Evolutionary conservation across 495 filamentous ascomycete genomes (phyloP), one percentile per base, ranked within the genome.

Genomic region (Aspergillus cavernicola): DNA sequence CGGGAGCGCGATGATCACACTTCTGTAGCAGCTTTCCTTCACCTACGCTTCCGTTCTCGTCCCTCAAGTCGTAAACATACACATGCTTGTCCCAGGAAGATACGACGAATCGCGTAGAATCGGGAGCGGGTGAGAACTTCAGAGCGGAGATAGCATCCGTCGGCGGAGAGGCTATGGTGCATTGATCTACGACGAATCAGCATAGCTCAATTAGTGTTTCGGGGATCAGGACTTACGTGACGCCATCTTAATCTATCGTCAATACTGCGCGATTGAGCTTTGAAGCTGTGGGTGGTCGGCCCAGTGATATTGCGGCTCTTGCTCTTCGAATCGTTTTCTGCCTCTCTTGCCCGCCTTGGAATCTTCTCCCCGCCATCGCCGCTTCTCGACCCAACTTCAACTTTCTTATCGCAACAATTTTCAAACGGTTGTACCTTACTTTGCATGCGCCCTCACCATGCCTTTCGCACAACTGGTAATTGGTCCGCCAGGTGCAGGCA

Each of bases 81-180:
- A 95, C 83, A 67, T 88, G 79, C 69, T 84, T 89, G 69, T 97
- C 93, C 93, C 93, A 98, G 50, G 92, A 98, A 9, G 92, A 87
- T 61, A 90, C 90, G 24, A 95, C 82, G 26, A 98, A 78, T 46
- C 82, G 80, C 39, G 80, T 85, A 12, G 79, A 78, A 45, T 74
- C 55, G 11, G 85, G 76, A 20, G 80, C 73, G 36, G 89, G 88
- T 31, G 90, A 87, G 76, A 95, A 98, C 58, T 83, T 84, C 56
- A 97, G 69, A 5, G 90, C 77, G 47, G 91, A 95, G 61, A 98
- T 87, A 57, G 86, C 88, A 73, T 97, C 93, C 47, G 76, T 79
- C n/a, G 93, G 93, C 31, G 90, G 87, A 59, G 70, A 73, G 9
- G 68, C 68, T 50, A 77, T 60, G n/a, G 60, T 65, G 50, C 75